phyloP scores from a whole-genome alignment of 1,284 basidiomycete species.

The Trichosporon sp. region DNA sequence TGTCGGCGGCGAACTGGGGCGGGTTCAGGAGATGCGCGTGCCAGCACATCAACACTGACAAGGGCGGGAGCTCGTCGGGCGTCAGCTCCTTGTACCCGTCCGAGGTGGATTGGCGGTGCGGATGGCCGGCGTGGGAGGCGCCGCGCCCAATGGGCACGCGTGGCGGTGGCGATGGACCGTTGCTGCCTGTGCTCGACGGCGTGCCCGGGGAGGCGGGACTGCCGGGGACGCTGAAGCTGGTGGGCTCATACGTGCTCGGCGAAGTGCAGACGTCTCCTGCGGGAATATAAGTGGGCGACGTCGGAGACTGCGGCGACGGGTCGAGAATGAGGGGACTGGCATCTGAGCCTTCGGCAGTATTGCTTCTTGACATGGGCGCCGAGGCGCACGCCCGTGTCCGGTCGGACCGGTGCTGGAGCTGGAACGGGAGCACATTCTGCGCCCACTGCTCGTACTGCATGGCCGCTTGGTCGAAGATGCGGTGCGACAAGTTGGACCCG shows the following conservation, averaged over 20 bases:
- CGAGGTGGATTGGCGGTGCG: not conserved
- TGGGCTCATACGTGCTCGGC: not conserved
- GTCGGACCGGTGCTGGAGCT: slow-evolving; percentile 7
- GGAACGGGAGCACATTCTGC: slow-evolving; percentile 22
- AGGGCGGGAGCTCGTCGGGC: slow-evolving; percentile 33
- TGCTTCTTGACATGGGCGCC: slow-evolving; percentile 15
- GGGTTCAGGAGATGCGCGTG: slow-evolving; percentile 49
- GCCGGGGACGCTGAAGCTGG: not conserved
- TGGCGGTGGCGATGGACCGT: not conserved
- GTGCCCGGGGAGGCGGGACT: not conserved
- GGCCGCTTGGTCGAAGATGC: slow-evolving; percentile 28
- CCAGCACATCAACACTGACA: slow-evolving; percentile 47
- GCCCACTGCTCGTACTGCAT: slow-evolving; percentile 36
- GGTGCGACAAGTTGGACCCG: slow-evolving; percentile 23
- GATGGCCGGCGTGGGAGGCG: not conserved
- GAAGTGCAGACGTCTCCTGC: not conserved
- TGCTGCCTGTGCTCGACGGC: no score
- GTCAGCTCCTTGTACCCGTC: slow-evolving; percentile 6
- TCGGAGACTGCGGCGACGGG: not conserved
- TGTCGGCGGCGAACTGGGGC: slow-evolving; percentile 35
- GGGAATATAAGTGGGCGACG: not conserved
- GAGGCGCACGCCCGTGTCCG: not conserved
- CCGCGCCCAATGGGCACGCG: not conserved
- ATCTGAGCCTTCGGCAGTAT: not conserved
- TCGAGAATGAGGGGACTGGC: not conserved